These are phyloP conservation scores for Leucosporidium scottii DNA, from an alignment of 768 basidiomycete species.

Conservation along the genomic window DNA sequence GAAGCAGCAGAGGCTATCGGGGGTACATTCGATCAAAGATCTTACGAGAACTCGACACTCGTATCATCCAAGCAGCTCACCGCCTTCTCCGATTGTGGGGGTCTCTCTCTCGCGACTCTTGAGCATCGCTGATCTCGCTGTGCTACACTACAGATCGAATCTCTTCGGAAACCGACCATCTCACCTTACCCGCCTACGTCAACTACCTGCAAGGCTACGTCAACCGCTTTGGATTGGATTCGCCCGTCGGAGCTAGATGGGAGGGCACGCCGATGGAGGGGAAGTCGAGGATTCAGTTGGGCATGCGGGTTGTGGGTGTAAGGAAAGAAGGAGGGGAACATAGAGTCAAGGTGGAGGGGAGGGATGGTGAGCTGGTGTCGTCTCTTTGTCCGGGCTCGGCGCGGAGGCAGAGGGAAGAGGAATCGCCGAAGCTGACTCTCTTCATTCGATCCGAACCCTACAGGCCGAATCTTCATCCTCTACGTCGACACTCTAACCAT, in stretches of 20 bases:
- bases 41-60: conserved; percentile 48
- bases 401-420: conserved; percentile 15
- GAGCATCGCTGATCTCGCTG: too few species aligned
- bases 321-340: conserved; percentile 38
- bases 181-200: conserved; percentile 51
- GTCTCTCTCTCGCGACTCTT: neutral
- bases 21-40: conserved; percentile 47
- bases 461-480: conserved; percentile 28
- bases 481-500: conserved; percentile 48
- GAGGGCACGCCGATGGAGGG: conserved; percentile 37
- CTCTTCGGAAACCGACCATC: conserved; percentile 48
- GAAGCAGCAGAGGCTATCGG: conserved; percentile 49
- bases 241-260: conserved; percentile 14
- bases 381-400: conserved; percentile 46
- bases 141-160: conserved; percentile 44
- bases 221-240: conserved; percentile 34
- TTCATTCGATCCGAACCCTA: neutral
- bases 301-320: conserved; percentile 46
- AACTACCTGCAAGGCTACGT: conserved; percentile 46
- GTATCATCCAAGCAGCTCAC: conserved; percentile 58
- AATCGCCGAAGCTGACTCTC: neutral
- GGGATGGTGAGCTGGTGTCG: conserved; percentile 40
- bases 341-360: neutral
- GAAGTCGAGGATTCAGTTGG: conserved; percentile 38
- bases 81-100: conserved; percentile 51